These are phyloP conservation scores for Solanum peruvianum DNA, from an alignment of 257 asterid species.

Conservation along the genomic window DNA sequence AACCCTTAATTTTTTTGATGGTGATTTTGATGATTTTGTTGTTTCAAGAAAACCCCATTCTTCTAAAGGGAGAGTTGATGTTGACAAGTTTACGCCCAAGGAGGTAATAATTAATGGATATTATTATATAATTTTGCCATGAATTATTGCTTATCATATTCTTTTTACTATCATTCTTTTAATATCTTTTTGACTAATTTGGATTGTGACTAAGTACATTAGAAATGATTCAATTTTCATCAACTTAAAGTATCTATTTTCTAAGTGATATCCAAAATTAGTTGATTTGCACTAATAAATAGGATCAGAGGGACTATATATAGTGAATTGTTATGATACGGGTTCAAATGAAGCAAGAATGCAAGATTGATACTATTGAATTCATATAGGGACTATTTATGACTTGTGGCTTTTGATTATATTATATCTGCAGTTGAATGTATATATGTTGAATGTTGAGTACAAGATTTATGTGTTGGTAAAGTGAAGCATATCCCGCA, in stretches of 20 bases:
- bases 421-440: background rate
- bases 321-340: background rate
- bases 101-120: conserved; percentile 25
- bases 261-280: background rate
- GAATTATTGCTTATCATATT: background rate
- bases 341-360: background rate
- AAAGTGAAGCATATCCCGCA: background rate
- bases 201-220: background rate
- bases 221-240: background rate
- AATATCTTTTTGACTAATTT: background rate
- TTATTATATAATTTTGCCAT: background rate
- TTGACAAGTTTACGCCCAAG: conserved; percentile 24
- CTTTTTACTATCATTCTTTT: background rate
- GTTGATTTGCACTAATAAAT: background rate
- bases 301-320: background rate
- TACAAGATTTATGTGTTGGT: background rate
- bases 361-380: too few relatives aligned
- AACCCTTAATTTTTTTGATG: background rate
- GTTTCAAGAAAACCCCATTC: conserved; percentile 52
- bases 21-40: conserved; percentile 51
- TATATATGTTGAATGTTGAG: background rate
- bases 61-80: conserved; percentile 46
- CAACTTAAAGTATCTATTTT: background rate
- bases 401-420: too few relatives aligned
- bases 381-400: background rate